Evolutionary conservation across 2,329 filamentous ascomycete genomes (phyloP), one percentile per base, ranked within the genome.

Genomic region (Epichloe hybrida): DNA sequence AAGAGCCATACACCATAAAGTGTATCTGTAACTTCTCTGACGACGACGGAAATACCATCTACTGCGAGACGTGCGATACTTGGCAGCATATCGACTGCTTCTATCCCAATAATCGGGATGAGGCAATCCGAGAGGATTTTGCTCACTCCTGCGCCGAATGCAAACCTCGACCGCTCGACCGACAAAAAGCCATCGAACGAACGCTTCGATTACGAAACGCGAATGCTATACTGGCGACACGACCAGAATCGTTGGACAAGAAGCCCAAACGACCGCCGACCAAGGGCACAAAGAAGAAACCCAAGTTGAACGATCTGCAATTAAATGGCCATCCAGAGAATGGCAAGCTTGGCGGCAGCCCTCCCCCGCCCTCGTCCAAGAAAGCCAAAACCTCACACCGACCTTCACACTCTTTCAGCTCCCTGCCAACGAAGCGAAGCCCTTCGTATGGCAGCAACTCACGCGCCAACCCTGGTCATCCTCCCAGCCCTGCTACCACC

Each of bases 61-160:
- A 90, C 69, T 98, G 93, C 75, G 93, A 97, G 66, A 80, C 77
- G 53, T 98, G 93, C 75, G 87, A 95, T 65, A 93, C 89, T 47
- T 98, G 93, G 93, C 93, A 98, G 70, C 93, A 98, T 69, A 95
- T 95, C 61, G 84, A 89, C 65, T 98, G 93, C 70, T 97, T 95
- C 70, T 97, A 97, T 66, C 80, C 80, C 21, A 67, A 79, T 56
- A 86, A 88, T 59, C 78, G 80, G 64, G 77, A 82, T 66, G 75
- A 86, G 74, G 76, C 86, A 70, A 69, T 90, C 66, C 68, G 84
- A 73, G 75, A 80, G 53, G 76, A 81, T 60, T 86, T 84, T 61
- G 75, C 86, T 51, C 91, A 98, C 71, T 88, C 84, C 51, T 98
- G 93, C 71, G 81, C 82, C 61, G 88, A 95, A 60, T 98, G 93